A percentile compares a stretch with the other conserved stretches of the same genome.
Conservation (phyloP, 257 asterid genomes). For the Datura wrightii region DNA sequence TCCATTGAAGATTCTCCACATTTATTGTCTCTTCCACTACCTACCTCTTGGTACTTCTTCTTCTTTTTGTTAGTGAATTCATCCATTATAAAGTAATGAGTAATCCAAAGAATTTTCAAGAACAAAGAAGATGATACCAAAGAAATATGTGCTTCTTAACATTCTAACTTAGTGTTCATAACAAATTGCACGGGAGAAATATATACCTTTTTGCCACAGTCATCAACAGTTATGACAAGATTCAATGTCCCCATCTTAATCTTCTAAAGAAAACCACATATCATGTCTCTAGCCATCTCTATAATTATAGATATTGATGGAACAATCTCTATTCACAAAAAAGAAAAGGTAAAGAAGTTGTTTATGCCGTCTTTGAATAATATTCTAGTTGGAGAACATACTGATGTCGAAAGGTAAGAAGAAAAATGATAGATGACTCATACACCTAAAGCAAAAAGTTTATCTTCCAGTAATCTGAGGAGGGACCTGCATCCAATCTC, state of each 20-base stretch:
- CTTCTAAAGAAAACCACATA: slow-evolving; percentile 87
- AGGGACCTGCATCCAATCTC: no score
- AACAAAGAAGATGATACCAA: slow-evolving; percentile 1
- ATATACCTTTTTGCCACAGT: slow-evolving; percentile 66
- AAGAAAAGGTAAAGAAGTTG: not conserved
- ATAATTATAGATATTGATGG: slow-evolving; percentile 61
- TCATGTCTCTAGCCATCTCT: slow-evolving; percentile 87
- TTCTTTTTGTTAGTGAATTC: not conserved
- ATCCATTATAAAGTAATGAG: not conserved
- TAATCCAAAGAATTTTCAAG: not conserved
- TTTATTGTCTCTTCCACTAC: no score
- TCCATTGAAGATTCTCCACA: no score
- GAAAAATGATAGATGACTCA: not conserved
- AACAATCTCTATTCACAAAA: slow-evolving; percentile 63
- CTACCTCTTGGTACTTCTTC: no score
- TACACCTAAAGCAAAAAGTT: not conserved
- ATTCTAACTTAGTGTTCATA: not conserved
- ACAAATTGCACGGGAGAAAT: not conserved
- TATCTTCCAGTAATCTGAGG: not conserved
- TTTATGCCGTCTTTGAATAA: not conserved
- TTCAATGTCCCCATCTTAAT: slow-evolving; percentile 83
- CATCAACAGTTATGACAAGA: slow-evolving; percentile 74
- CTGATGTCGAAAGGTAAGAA: not conserved
- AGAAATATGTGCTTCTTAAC: slow-evolving; percentile 21
- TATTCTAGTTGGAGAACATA: slow-evolving; percentile 27